Conservation (phyloP, 1,139 yeast genomes). For the Nadsonia commutata region DNA sequence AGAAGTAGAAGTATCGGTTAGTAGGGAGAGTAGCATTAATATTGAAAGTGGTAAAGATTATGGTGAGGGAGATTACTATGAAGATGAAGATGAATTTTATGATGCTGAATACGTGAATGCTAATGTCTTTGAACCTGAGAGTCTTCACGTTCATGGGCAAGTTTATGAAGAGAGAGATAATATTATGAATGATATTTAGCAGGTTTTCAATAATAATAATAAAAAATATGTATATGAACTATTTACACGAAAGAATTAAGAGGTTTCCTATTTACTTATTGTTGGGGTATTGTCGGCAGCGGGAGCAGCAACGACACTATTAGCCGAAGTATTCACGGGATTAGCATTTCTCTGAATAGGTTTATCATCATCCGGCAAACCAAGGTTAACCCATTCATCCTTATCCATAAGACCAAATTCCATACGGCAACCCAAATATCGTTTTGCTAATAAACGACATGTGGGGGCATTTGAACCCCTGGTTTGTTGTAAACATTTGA, state of each 20-base stretch:
- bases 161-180: no score
- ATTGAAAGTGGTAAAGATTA: not conserved
- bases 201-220: no score
- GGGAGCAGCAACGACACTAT: not conserved
- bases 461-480: constrained; percentile 78
- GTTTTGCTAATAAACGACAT: constrained; percentile 72
- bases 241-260: not conserved
- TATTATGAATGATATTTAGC: no score
- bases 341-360: no score
- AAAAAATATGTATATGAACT: no score
- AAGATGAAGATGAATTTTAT: no score
- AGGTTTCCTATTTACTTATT: no score
- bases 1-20: not conserved
- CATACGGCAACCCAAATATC: constrained; percentile 79
- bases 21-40: not conserved
- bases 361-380: constrained; percentile 53
- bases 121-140: no score
- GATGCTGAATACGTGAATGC: no score
- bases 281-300: no score
- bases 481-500: constrained; percentile 65
- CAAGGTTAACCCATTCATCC: constrained; percentile 72
- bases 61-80: not conserved
- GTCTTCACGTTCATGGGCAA: no score
- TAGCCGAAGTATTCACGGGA: not conserved
- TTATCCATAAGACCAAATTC: constrained; percentile 73